Percentiles rank a stretch among this genome's conserved stretches.
Evolutionary conservation across 2,329 filamentous ascomycete genomes (phyloP).

Genomic region (Sporothrix pallida): DNA sequence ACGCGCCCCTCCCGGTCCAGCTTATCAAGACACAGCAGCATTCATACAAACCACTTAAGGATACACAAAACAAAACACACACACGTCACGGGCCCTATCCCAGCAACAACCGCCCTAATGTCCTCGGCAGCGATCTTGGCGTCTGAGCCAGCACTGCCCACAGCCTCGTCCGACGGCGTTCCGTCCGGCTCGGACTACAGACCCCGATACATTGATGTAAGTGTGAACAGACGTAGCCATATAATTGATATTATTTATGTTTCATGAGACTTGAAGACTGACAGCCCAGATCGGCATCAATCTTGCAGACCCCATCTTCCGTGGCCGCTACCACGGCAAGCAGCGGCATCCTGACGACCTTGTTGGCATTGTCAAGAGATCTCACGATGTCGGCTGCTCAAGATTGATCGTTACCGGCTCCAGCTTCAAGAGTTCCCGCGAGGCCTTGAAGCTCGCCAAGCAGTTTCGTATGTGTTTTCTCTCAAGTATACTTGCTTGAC

Average conservation of each 20-base stretch:
- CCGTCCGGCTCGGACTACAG: constrained; percentile 44
- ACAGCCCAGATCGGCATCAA: constrained; percentile 82
- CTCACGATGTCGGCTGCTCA: constrained; percentile 75
- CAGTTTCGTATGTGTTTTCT: constrained; percentile 67
- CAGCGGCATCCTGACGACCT: constrained; percentile 76
- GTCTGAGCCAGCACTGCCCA: constrained; percentile 15
- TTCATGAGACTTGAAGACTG: background rate
- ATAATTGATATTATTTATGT: background rate
- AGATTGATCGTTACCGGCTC: constrained; percentile 96
- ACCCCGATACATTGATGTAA: constrained; percentile 68
- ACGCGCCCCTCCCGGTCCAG: constrained; percentile 29
- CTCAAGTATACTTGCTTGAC: background rate
- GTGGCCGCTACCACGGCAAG: constrained; percentile 81
- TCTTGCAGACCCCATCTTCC: constrained; percentile 88
- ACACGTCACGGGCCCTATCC: background rate
- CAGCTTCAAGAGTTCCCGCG: constrained; percentile 76
- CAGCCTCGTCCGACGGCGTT: constrained; percentile 23
- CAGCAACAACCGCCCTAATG: constrained; percentile 35
- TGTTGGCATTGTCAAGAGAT: constrained; percentile 76
- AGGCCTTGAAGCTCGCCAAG: constrained; percentile 74
- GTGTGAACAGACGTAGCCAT: constrained; percentile 37
- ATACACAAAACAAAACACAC: constrained; percentile 1
- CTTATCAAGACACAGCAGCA: constrained; percentile 5
- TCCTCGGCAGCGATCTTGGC: constrained; percentile 36
- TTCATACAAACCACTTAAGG: background rate